phyloP scores from a whole-genome alignment of 2,329 filamentous ascomycete species.

The Blastomyces parvus region DNA sequence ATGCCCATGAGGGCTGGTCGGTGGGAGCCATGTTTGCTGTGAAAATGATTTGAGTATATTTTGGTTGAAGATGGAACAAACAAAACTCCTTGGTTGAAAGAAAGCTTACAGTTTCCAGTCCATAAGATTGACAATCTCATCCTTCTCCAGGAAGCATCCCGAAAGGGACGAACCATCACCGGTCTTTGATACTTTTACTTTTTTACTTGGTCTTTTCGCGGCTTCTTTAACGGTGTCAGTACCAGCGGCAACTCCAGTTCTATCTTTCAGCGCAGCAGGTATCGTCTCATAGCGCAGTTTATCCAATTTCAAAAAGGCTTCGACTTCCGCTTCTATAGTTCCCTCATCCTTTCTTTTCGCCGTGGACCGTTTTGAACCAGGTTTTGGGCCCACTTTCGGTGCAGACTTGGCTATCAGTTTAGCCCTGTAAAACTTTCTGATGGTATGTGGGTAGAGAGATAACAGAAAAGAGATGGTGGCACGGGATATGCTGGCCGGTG shows the following conservation, averaged over 20 bases:
- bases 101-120: constrained; percentile 38
- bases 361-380: not conserved
- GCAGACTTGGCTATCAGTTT: constrained; percentile 16
- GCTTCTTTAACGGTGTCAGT: not conserved
- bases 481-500: constrained; percentile 11
- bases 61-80: not conserved
- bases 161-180: constrained; percentile 8
- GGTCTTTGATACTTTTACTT: constrained; percentile 14
- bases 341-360: constrained; percentile 9
- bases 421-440: constrained; percentile 17
- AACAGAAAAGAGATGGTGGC: constrained; percentile 12
- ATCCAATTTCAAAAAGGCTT: constrained; percentile 28
- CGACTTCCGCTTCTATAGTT: constrained; percentile 17
- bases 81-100: too few relatives aligned
- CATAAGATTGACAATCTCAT: constrained; percentile 31
- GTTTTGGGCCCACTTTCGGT: constrained; percentile 1
- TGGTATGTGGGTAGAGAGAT: constrained; percentile 17
- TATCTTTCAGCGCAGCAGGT: constrained; percentile 20
- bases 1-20: constrained; percentile 34
- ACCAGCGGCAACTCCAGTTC: not conserved
- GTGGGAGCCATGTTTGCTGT: constrained; percentile 32
- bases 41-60: not conserved
- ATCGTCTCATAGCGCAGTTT: constrained; percentile 31
- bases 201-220: constrained; percentile 13
- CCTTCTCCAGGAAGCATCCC: constrained; percentile 22